Evolutionary conservation across 2,329 filamentous ascomycete genomes (phyloP).

Genomic region (Byssochlamys sp.): DNA sequence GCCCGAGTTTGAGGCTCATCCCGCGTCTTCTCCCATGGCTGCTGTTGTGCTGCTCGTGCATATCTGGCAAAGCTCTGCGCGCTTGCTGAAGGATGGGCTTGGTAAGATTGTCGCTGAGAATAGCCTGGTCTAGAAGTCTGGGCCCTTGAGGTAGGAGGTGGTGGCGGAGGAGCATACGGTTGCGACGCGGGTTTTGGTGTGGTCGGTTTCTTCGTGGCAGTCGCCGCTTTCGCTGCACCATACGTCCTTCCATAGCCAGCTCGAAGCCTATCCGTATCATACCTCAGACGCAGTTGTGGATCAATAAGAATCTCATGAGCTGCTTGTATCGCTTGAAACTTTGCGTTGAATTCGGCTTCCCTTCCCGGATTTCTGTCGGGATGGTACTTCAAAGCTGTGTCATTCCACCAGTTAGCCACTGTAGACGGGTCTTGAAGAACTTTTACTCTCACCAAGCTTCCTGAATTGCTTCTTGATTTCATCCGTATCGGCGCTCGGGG

Average conservation of each 20-base stretch:
- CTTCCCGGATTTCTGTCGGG: conserved; percentile 80
- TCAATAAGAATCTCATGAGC: conserved; percentile 70
- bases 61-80: conserved; percentile 34
- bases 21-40: conserved; percentile 28
- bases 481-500: conserved; percentile 55
- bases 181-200: conserved; percentile 6
- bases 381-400: conserved; percentile 68
- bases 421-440: neutral
- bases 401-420: neutral
- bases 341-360: conserved; percentile 67
- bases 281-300: conserved; percentile 48
- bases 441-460: conserved; percentile 57
- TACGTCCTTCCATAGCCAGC: conserved; percentile 34
- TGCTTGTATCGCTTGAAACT: conserved; percentile 77
- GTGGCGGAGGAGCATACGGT: conserved; percentile 9
- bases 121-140: conserved; percentile 14
- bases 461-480: conserved; percentile 82
- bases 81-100: conserved; percentile 24
- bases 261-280: conserved; percentile 52
- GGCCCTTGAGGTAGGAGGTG: conserved; percentile 16
- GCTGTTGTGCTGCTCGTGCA: conserved; percentile 29
- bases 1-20: conserved; percentile 34
- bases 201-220: conserved; percentile 19
- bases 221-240: conserved; percentile 19
- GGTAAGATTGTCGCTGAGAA: conserved; percentile 10